phyloP scores from a whole-genome alignment of 768 basidiomycete species.

The Cytidiella melzeri region DNA sequence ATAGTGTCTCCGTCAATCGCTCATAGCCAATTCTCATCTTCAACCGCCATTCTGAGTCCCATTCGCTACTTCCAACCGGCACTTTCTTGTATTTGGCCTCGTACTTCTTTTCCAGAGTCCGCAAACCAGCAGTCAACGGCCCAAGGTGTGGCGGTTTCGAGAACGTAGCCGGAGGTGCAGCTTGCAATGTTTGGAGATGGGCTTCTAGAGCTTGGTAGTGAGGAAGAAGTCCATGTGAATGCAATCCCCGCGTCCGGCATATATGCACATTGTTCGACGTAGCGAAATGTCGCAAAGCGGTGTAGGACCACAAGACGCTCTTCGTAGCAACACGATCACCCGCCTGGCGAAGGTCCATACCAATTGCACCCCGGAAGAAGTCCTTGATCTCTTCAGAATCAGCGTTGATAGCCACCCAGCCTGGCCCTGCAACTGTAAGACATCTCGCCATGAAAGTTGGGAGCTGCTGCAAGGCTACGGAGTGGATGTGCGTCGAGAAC shows the following conservation, averaged over 20 bases:
- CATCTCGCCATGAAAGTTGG: conserved; percentile 66
- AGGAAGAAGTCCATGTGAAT: conserved; percentile 60
- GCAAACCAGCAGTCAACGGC: conserved; percentile 49
- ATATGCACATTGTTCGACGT: conserved; percentile 64
- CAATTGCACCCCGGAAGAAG: conserved; percentile 61
- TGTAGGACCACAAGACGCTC: conserved; percentile 76
- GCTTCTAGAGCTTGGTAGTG: conserved; percentile 52
- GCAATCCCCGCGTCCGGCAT: conserved; percentile 58
- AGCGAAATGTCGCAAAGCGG: conserved; percentile 69
- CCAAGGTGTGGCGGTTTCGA: conserved; percentile 63
- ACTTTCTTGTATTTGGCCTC: conserved; percentile 42
- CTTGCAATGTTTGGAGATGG: conserved; percentile 57
- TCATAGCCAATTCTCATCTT: conserved; percentile 64
- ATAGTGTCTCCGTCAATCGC: conserved; percentile 54
- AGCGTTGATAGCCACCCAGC: conserved; percentile 64
- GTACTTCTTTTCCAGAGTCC: conserved; percentile 61
- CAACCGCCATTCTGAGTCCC: conserved; percentile 48
- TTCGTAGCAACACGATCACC: conserved; percentile 77
- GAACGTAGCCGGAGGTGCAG: conserved; percentile 50
- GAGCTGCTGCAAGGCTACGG: conserved; percentile 56
- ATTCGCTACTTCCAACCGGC: conserved; percentile 36
- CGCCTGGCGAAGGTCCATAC: conserved; percentile 74
- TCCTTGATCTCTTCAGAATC: conserved; percentile 69
- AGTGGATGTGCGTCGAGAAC: conserved; percentile 65
- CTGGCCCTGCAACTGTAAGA: conserved; percentile 52